Percentiles rank a stretch among this genome's conserved stretches.
Evolutionary conservation across 1,139 yeast genomes (phyloP).

Genomic region (Saccharomyces uvarum): DNA sequence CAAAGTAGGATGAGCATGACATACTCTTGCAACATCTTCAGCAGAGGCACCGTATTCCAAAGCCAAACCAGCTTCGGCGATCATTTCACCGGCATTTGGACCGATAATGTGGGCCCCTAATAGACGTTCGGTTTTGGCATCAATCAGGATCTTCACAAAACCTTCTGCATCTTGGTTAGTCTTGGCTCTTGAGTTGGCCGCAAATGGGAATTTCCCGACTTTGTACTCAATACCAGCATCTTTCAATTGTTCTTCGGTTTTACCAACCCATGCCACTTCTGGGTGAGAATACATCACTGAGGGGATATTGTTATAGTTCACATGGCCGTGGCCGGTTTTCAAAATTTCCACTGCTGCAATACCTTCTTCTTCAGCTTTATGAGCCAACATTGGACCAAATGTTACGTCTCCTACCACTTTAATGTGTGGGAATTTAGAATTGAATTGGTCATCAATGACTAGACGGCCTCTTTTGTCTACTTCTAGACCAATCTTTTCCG

Average conservation of each 20-base stretch:
- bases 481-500: slow-evolving; percentile 84
- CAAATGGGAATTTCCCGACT: slow-evolving; percentile 95
- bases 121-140: slow-evolving; percentile 93
- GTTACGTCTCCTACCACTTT: slow-evolving; percentile 98
- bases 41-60: slow-evolving; percentile 98
- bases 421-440: slow-evolving; percentile 86
- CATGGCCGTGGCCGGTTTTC: slow-evolving; percentile 92
- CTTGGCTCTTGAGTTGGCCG: slow-evolving; percentile 99
- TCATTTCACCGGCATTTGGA: slow-evolving; percentile 99
- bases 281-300: slow-evolving; percentile 98
- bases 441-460: slow-evolving; percentile 88
- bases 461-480: slow-evolving; percentile 86
- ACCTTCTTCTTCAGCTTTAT: slow-evolving; percentile 99
- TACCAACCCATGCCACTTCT: slow-evolving; percentile 99
- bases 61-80: slow-evolving; percentile 96
- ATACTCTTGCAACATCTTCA: slow-evolving; percentile 93
- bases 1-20: slow-evolving; percentile 98
- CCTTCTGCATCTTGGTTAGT: slow-evolving; percentile 97
- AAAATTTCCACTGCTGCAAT: slow-evolving; percentile 96
- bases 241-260: slow-evolving; percentile 90
- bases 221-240: slow-evolving; percentile 87
- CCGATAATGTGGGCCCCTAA: slow-evolving; percentile 97
- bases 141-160: slow-evolving; percentile 89
- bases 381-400: slow-evolving; percentile 98
- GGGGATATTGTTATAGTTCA: slow-evolving; percentile 95